phyloP scores from a whole-genome alignment of 2,329 filamentous ascomycete species.

The Furcasterigmium sp. region DNA sequence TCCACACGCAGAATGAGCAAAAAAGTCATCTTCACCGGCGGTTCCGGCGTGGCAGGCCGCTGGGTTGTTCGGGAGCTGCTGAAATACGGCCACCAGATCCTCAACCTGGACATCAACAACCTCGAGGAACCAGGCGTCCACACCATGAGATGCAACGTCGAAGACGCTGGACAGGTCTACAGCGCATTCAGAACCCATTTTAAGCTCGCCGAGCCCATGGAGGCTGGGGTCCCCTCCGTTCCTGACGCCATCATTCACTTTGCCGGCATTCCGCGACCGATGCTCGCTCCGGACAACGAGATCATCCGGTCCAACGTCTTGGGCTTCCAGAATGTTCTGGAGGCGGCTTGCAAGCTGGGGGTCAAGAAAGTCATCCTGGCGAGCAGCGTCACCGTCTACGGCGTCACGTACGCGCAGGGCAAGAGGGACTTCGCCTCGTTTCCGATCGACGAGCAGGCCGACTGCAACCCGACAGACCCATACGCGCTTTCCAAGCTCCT shows the following conservation, averaged over 20 bases:
- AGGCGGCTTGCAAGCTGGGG: constrained; percentile 56
- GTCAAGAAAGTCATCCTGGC: constrained; percentile 59
- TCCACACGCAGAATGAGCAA: no score
- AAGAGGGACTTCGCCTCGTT: constrained; percentile 52
- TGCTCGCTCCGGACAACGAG: constrained; percentile 57
- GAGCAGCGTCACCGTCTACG: constrained; percentile 54
- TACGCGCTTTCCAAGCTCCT: constrained; percentile 58
- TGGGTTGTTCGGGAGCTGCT: constrained; percentile 25
- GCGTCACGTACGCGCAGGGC: constrained; percentile 56
- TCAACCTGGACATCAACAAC: constrained; percentile 26
- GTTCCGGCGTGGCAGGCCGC: constrained; percentile 27
- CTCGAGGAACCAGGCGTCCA: constrained; percentile 16
- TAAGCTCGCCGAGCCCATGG: constrained; percentile 24
- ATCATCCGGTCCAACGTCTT: constrained; percentile 52
- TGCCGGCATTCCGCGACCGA: constrained; percentile 52
- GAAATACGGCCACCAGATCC: constrained; percentile 24
- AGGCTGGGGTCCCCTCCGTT: constrained; percentile 23
- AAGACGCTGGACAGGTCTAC: constrained; percentile 29
- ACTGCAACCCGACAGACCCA: constrained; percentile 55
- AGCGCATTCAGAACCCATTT: constrained; percentile 42
- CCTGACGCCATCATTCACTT: constrained; percentile 61
- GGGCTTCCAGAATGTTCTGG: constrained; percentile 57
- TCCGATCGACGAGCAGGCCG: constrained; percentile 53
- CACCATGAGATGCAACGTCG: constrained; percentile 27
- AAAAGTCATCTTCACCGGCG: constrained; percentile 26